Base-by-base conservation (phyloP, 177 flowering plant genomes). In the Vitis hybrid region DNA sequence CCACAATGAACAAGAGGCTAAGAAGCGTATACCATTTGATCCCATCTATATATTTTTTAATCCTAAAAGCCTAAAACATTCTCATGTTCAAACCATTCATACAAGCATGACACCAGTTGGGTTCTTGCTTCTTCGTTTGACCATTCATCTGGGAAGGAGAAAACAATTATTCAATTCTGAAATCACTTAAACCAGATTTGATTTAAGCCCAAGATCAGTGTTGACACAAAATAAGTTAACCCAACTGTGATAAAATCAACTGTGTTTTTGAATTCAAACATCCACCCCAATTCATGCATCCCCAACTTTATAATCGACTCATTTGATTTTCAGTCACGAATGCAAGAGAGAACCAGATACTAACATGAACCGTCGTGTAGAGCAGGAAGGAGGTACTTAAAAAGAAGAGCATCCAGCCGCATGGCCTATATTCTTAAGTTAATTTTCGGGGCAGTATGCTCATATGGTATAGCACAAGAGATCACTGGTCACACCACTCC, bases 401-500 rank as follows among this genome's bases (percentile, higher is more conserved):
- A 54, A 40, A 40, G 62, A 63, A 51, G 3, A 64, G 48, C 48
- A 67, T 35, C 66, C 60, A 59, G 56, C 73, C 64, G 69, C 32
- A 69, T 27, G 16, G 54, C 68, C 76, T 58, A 15, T 14, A 7
- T 40, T 40, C 46, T 24, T 55, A n/a, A 70, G 65, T 69, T 59
- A 15, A 50, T 68, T 52, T 11, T 49, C 8, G 21, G n/a, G 19
- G 58, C 64, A 7, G 46, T 11, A 11, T 55, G 72, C 68, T 18
- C 72, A 56, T 35, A 19, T 6, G 58, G 52, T 54, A 72, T 62
- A 35, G 51, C 75, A 56, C 69, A 72, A 61, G 60, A 68, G 60
- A 70, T 72, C 69, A 27, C 59, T 58, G 49, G 10, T 90, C 75
- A 94, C 68, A 94, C 98, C 57, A 94, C 97, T 65, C 98, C 97